Evolutionary conservation across 177 flowering plant genomes (phyloP), one percentile per base, ranked within the genome.

Genomic region (Vitis hybrid): DNA sequence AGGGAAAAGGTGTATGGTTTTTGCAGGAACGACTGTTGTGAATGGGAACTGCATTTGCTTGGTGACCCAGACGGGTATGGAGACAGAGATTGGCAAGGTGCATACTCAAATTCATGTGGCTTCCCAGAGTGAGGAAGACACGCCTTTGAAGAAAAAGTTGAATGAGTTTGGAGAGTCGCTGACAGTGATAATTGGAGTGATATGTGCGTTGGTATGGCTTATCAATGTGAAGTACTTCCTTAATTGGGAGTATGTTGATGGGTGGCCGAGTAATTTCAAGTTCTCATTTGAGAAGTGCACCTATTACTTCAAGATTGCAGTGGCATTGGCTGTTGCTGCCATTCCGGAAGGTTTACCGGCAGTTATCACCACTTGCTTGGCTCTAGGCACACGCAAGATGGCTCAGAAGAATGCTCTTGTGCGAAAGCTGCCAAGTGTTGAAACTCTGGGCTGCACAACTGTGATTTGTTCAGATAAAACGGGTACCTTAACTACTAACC

Each of bases 391-490:
- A 7, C 73, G 91, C 2, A 89, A 90, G 79, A 90, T 90, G 93
- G 95, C 95, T 67, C 87, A 83, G 63, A 90, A 90, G 83, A 90
- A 90, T 84, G 92, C 92, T 9, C 81, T 90, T 61, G 95, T 90
- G 15, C 80, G 95, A 24, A 90, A 90, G 77, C 74, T 90, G 73
- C 95, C 95, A 0, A 90, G 95, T 79, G 95, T 90, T 35, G 95
- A 90, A 76, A 90, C 95, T 62, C 80, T 90, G 74, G 95, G 95
- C 14, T 90, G 95, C 63, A 90, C 95, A 6, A 90, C 91, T 64
- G 95, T 90, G 61, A 90, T 90, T 51, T 90, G 95, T 80, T 90
- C 95, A 27, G 93, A 87, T 69, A 89, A 89, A 69, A 89, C 93
- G 0, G 93, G 91, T 30, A 89, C 93, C 17, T 68, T 90, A 75